phyloP scores from a whole-genome alignment of 306 rosid genomes.

The Luffa acutangula region DNA sequence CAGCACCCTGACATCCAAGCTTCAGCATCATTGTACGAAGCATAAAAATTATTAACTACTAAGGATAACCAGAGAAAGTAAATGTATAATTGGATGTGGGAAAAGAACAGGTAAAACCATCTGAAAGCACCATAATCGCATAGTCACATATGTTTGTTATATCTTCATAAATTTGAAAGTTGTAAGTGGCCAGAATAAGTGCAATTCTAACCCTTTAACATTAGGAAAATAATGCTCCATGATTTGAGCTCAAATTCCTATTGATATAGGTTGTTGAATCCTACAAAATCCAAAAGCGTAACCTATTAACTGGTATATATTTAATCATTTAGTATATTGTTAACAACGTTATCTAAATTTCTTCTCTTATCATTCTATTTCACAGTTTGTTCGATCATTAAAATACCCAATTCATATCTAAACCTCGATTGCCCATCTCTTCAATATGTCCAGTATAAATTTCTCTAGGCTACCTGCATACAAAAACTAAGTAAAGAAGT shows the following conservation, averaged over 20 bases:
- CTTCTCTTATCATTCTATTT: too few relatives aligned
- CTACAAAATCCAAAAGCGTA: background rate
- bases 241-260: background rate
- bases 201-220: background rate
- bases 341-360: background rate
- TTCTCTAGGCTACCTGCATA: background rate
- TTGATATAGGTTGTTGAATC: background rate
- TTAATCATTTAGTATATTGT: background rate
- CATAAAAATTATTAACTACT: background rate
- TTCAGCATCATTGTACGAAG: background rate
- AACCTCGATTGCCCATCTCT: background rate
- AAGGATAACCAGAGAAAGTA: background rate
- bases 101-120: background rate
- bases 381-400: background rate
- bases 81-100: background rate
- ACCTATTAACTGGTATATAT: too few relatives aligned
- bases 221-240: background rate
- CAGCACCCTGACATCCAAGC: constrained; percentile 12
- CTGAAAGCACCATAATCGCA: background rate
- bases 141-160: background rate
- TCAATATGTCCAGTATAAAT: background rate
- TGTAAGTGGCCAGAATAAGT: background rate
- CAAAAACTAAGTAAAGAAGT: background rate
- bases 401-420: background rate
- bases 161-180: background rate